Evolutionary conservation across 2,329 filamentous ascomycete genomes (phyloP), one percentile per base, ranked within the genome.

Genomic region (Sarocladium brachiariae): DNA sequence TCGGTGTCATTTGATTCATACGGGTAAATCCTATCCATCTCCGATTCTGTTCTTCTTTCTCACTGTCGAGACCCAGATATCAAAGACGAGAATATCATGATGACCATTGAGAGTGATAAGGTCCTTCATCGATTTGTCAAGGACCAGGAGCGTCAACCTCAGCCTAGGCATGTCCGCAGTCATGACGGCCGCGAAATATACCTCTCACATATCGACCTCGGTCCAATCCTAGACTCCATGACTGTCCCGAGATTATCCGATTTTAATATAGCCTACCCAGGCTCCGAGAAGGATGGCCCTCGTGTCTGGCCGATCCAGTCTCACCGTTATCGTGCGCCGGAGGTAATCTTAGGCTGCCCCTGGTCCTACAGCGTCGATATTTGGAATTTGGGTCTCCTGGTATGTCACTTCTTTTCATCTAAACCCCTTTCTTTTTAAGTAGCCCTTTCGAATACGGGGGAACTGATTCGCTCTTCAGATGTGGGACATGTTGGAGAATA

Each of bases 61-160:
- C 4, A 53, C 13, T 4, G 1, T 16, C 23, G 3, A 16, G 14
- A 4, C 1, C 24, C 19, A 59, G 58, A 57, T 24, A 57, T 58
- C 19, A 57, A 60, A 45, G 54, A 57, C 14, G 55, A 58, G 11
- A 59, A 59, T 31, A 58, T 59, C 18, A 51, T 59, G 53, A 34
- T 58, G 4, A 60, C 57, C 3, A 51, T 58, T 21, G 57, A 60
- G 37, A 34, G 54, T 38, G 50, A 55, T 34, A 18, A 16, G 8
- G 52, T 59, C 2, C 6, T 60, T 14, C 13, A 34, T 1, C 50
- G 53, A 10, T 55, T 54, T 45, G 52, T 53, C n/a, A 34, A 45
- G 1, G 23, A 10, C 6, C 34, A 50, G 9, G 50, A 19, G 16
- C 9, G n/a, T 2, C 27, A 51, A n/a, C 37, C 46, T 0, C 55